These are phyloP conservation scores for Colletotrichum sp. DNA, from an alignment of 2,329 filamentous ascomycete species.

Conservation along the genomic window DNA sequence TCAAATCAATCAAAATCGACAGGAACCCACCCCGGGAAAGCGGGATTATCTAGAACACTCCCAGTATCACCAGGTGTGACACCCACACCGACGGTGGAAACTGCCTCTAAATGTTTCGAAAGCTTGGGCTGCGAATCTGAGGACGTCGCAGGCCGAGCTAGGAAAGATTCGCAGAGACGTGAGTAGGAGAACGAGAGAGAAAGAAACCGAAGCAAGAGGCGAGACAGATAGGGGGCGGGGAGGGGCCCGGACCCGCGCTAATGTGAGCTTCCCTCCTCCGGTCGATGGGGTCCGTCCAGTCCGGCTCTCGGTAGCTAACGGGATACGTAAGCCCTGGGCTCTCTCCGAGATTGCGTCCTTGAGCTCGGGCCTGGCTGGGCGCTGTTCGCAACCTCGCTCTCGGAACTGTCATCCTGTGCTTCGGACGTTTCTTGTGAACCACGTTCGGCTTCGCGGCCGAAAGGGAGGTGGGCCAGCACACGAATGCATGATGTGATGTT, in stretches of 20 bases:
- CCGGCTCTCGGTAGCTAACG: background rate
- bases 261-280: background rate
- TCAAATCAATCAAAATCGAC: background rate
- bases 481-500: background rate
- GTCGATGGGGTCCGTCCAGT: background rate
- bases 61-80: background rate
- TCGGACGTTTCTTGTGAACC: background rate
- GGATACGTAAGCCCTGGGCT: background rate
- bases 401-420: background rate
- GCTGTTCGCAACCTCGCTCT: background rate
- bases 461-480: background rate
- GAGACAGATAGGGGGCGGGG: background rate
- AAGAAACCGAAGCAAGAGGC: background rate
- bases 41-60: background rate
- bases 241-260: background rate
- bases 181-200: background rate
- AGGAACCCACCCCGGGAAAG: background rate
- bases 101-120: background rate
- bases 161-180: background rate
- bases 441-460: background rate
- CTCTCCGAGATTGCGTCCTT: background rate
- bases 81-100: background rate
- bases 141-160: background rate
- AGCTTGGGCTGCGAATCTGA: background rate
- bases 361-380: background rate